These are phyloP conservation scores for Umbelopsis sp. DNA, from an alignment of 192 early-diverging fungal species.

Conservation along the genomic window DNA sequence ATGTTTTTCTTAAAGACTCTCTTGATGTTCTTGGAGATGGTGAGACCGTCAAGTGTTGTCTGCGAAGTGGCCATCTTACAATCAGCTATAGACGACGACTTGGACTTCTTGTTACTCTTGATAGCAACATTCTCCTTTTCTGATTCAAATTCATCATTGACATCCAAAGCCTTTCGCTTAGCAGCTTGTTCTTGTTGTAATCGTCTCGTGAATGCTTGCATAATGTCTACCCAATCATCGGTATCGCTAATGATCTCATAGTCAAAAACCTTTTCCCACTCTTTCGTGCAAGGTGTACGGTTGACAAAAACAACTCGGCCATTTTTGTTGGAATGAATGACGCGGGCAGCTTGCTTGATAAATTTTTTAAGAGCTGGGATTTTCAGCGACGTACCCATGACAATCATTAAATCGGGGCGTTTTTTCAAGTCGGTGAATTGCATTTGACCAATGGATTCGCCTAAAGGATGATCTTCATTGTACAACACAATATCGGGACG, in stretches of 20 bases:
- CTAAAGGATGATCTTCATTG: conserved; percentile 85
- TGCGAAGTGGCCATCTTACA: background rate
- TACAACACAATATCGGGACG: conserved; percentile 95
- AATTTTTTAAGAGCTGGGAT: conserved; percentile 76
- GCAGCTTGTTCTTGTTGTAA: conserved; percentile 36
- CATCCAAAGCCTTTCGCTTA: background rate
- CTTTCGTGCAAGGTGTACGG: conserved; percentile 61
- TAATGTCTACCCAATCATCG: conserved; percentile 61
- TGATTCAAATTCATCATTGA: conserved; percentile 1
- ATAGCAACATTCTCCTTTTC: conserved; percentile 15
- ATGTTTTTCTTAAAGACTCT: conserved; percentile 1
- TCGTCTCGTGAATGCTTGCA: conserved; percentile 32
- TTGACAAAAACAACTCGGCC: conserved; percentile 79
- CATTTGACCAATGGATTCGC: conserved; percentile 66
- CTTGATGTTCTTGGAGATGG: conserved; percentile 1
- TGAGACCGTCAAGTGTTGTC: conserved; percentile 8
- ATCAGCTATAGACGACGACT: background rate
- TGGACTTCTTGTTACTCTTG: conserved; percentile 10
- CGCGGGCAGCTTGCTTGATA: conserved; percentile 70
- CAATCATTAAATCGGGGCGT: conserved; percentile 75
- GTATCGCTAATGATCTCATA: conserved; percentile 69
- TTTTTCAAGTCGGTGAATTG: conserved; percentile 56
- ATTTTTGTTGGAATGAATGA: conserved; percentile 54
- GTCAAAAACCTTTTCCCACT: conserved; percentile 84
- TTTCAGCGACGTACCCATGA: conserved; percentile 90